Conservation (phyloP, 768 basidiomycete species). For the Lyophyllum decastes region DNA sequence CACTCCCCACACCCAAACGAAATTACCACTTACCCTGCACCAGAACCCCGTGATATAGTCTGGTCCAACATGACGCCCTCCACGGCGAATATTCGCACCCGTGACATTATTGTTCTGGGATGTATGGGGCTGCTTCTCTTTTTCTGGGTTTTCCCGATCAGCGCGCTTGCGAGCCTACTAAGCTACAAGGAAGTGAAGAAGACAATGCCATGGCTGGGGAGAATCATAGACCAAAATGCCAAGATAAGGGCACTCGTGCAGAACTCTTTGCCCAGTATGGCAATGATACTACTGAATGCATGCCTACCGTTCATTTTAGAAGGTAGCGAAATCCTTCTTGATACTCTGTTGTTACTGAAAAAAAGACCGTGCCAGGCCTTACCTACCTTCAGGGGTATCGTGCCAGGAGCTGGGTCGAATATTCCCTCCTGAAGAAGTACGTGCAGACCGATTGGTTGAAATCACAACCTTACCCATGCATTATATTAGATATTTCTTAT, state of each 20-base stretch:
- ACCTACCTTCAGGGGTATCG: constrained; percentile 68
- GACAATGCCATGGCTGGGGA: constrained; percentile 82
- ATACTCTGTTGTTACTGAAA: not conserved
- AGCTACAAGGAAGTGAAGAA: constrained; percentile 95
- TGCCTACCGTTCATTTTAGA: constrained; percentile 87
- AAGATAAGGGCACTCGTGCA: constrained; percentile 87
- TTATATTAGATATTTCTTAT: constrained; percentile 80
- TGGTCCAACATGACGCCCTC: constrained; percentile 89
- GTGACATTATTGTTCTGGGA: constrained; percentile 71
- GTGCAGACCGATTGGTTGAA: constrained; percentile 19
- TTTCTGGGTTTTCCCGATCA: constrained; percentile 92
- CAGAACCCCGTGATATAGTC: constrained; percentile 93
- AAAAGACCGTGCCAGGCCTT: not conserved
- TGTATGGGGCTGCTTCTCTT: constrained; percentile 77
- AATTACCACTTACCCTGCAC: constrained; percentile 73
- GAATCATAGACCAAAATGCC: constrained; percentile 80
- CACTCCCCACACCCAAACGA: constrained; percentile 70
- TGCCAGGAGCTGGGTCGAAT: constrained; percentile 92
- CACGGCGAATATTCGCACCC: constrained; percentile 52
- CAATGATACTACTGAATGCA: constrained; percentile 89
- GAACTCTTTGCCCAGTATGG: constrained; percentile 90
- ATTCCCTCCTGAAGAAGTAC: constrained; percentile 89
- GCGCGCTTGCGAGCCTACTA: constrained; percentile 81
- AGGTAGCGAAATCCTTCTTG: constrained; percentile 43
- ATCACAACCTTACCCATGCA: constrained; percentile 5